Percentiles rank a stretch among this genome's conserved stretches.
phyloP scores from a whole-genome alignment of 805 yeast genomes.

The Hanseniaspora hatyaiensis region DNA sequence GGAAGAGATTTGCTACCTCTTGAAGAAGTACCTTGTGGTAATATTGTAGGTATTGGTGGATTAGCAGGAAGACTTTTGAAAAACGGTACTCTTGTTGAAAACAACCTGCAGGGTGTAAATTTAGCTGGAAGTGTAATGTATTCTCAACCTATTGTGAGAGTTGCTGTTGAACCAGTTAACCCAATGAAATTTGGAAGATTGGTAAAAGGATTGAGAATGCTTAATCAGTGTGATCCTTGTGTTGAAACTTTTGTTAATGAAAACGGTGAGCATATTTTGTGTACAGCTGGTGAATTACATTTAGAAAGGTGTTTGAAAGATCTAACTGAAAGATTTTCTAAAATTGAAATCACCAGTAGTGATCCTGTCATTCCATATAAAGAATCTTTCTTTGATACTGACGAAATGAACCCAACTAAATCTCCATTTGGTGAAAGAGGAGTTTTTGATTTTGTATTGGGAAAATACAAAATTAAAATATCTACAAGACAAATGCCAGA shows the following conservation, averaged over 20 bases:
- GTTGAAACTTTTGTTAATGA: slow-evolving; percentile 78
- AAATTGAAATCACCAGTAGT: slow-evolving; percentile 72
- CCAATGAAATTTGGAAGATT: slow-evolving; percentile 67
- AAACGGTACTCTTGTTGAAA: slow-evolving; percentile 67
- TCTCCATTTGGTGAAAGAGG: slow-evolving; percentile 40
- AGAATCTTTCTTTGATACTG: slow-evolving; percentile 55
- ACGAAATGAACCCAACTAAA: slow-evolving; percentile 43
- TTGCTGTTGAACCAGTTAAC: slow-evolving; percentile 88
- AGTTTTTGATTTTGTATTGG: slow-evolving; percentile 39
- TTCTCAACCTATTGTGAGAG: slow-evolving; percentile 85
- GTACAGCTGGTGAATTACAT: slow-evolving; percentile 95
- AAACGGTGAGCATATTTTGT: slow-evolving; percentile 83
- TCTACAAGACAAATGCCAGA: slow-evolving; percentile 46
- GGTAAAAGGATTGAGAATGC: slow-evolving; percentile 63
- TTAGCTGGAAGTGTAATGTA: slow-evolving; percentile 63
- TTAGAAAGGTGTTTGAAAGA: slow-evolving; percentile 90
- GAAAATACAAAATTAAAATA: slow-evolving; percentile 35
- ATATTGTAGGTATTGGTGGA: slow-evolving; percentile 88
- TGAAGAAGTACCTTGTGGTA: slow-evolving; percentile 82
- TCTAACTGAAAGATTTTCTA: slow-evolving; percentile 80
- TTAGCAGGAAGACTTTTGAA: slow-evolving; percentile 71
- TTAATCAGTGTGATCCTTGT: slow-evolving; percentile 89
- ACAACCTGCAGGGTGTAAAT: slow-evolving; percentile 51
- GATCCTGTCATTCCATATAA: slow-evolving; percentile 91
- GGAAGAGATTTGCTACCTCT: slow-evolving; percentile 78